These are phyloP conservation scores for Bassia scoparia DNA, from an alignment of 148 eudicot genomes.

Conservation along the genomic window DNA sequence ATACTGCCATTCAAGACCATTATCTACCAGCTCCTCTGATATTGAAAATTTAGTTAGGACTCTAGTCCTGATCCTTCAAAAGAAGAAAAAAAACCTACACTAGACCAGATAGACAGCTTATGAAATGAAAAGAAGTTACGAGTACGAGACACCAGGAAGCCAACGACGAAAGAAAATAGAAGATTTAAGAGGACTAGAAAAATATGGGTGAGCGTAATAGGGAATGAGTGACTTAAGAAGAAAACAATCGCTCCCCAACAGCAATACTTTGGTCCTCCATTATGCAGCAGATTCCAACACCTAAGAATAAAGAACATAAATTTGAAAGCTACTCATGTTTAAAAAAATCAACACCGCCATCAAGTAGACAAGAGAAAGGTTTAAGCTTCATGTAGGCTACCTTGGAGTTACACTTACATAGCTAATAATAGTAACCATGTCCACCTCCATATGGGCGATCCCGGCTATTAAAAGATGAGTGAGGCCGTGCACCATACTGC, in stretches of 20 bases:
- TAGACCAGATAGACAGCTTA: slow-evolving; percentile 15
- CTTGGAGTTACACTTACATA: slow-evolving; percentile 15
- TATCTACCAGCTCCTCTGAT: slow-evolving; percentile 25
- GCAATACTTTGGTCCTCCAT: slow-evolving; percentile 26
- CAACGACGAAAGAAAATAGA: slow-evolving; percentile 1
- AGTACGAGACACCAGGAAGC: slow-evolving; percentile 8
- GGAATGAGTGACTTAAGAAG: slow-evolving; percentile 4
- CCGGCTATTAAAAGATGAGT: slow-evolving; percentile 47
- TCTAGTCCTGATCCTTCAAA: slow-evolving; percentile 24
- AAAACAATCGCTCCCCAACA: slow-evolving; percentile 18
- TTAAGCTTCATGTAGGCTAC: slow-evolving; percentile 36
- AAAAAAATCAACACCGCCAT: not conserved
- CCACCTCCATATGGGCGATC: slow-evolving; percentile 67
- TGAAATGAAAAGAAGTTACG: slow-evolving; percentile 8
- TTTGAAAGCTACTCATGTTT: slow-evolving; percentile 1
- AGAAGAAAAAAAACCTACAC: slow-evolving; percentile 16
- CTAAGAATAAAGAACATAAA: slow-evolving; percentile 24
- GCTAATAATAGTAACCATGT: slow-evolving; percentile 60
- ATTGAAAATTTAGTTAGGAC: slow-evolving; percentile 15
- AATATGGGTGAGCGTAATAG: slow-evolving; percentile 6
- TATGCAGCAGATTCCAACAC: slow-evolving; percentile 20
- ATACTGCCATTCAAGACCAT: slow-evolving; percentile 27
- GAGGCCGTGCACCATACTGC: slow-evolving; percentile 58
- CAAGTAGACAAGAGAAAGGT: not conserved
- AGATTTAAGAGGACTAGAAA: not conserved